Conservation (phyloP, 2,329 filamentous ascomycete species). For the Colletotrichum acutatum region DNA sequence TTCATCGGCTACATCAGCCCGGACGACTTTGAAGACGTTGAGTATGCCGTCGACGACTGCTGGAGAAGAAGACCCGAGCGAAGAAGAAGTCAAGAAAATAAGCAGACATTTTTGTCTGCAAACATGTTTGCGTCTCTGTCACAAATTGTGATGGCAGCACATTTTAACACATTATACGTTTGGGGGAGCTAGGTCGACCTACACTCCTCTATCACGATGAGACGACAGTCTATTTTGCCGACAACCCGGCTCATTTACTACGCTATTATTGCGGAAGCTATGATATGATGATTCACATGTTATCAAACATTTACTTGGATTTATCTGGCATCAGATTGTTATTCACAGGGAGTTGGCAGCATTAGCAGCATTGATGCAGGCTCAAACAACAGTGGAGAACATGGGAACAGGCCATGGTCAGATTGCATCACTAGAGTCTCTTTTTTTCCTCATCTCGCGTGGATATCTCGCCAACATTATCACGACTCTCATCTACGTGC, state of each 20-base stretch:
- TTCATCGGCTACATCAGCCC: conserved; percentile 62
- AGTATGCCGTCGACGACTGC: conserved; percentile 59
- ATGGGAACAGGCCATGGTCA: conserved; percentile 19
- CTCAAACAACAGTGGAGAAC: neutral
- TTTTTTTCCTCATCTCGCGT: neutral
- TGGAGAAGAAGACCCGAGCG: conserved; percentile 57
- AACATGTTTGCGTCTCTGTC: conserved; percentile 15
- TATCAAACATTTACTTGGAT: neutral
- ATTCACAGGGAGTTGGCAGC: neutral
- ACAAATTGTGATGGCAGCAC: neutral
- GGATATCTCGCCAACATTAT: neutral
- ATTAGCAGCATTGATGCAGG: neutral
- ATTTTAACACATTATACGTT: conserved; percentile 12
- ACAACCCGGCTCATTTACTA: neutral
- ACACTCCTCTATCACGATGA: neutral
- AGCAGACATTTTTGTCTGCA: neutral
- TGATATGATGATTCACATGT: neutral
- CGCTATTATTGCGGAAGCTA: neutral
- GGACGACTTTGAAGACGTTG: conserved; percentile 54
- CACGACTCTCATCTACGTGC: neutral
- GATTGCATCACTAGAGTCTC: conserved; percentile 6
- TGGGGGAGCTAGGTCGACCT: neutral
- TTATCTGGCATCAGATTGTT: neutral
- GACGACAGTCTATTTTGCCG: conserved; percentile 7
- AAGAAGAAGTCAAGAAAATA: conserved; percentile 33